Conservation (phyloP, 2,329 filamentous ascomycete genomes). For the Penicillium glabrum region DNA sequence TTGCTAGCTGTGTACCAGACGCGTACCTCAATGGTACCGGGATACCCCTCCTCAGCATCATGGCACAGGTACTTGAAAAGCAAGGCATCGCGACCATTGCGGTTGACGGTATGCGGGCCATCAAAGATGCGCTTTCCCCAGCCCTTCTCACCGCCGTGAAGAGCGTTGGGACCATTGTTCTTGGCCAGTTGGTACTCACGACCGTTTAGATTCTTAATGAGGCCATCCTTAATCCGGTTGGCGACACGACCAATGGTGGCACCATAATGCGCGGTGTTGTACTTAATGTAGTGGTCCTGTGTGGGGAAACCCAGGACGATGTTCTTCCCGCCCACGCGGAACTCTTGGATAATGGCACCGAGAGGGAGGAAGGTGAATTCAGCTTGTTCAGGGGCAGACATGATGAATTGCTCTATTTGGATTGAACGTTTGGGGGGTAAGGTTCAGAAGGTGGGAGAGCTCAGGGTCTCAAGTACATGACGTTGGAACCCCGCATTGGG, state of each 20-base stretch:
- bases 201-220: slow-evolving; percentile 71
- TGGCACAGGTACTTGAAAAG: slow-evolving; percentile 66
- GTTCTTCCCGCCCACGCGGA: slow-evolving; percentile 74
- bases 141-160: slow-evolving; percentile 71
- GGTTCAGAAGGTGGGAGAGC: neutral
- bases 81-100: slow-evolving; percentile 64
- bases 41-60: slow-evolving; percentile 87
- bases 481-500: slow-evolving; percentile 23
- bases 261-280: slow-evolving; percentile 82
- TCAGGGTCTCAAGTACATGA: slow-evolving; percentile 13
- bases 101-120: slow-evolving; percentile 57
- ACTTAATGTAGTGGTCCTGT: slow-evolving; percentile 69
- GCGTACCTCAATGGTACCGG: slow-evolving; percentile 75
- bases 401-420: neutral
- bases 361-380: slow-evolving; percentile 46
- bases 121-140: slow-evolving; percentile 53
- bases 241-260: slow-evolving; percentile 85
- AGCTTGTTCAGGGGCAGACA: slow-evolving; percentile 31
- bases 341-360: slow-evolving; percentile 60
- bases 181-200: slow-evolving; percentile 67
- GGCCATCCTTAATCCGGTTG: slow-evolving; percentile 75
- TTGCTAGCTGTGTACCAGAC: slow-evolving; percentile 77
- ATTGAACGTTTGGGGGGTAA: slow-evolving; percentile 6
- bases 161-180: slow-evolving; percentile 75
- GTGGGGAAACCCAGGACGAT: slow-evolving; percentile 85